Evolutionary conservation across 495 filamentous ascomycete species (phyloP), one percentile per base, ranked within the genome.

Genomic region (Umbilicaria muhlenbergii): DNA sequence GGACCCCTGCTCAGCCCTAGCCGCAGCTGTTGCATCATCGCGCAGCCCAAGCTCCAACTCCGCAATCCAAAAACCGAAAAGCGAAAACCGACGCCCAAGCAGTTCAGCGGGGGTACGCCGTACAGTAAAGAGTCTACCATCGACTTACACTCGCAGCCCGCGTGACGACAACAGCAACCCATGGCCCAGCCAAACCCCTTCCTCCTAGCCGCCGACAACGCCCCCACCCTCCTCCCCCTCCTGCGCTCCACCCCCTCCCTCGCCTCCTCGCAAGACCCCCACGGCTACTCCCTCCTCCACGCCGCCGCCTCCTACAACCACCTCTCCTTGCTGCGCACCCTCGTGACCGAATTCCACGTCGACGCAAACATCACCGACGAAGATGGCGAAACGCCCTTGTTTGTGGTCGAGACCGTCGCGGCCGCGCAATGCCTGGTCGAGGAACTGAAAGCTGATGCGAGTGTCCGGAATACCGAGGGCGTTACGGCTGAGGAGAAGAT

Each of bases 221-320:
- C 78, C 31, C 58, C 70, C 12, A 65, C 67, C 8, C 68, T 91
- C 16, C 62, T 86, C 37, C 62, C 71, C 17, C 73, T 86, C 36
- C 73, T 93, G 38, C 72, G 68, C 38, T 63, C 73, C 34, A 71
- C 86, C 52, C 75, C 81, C 34, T 58, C 71, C 10, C 64, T 83
- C 42, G 85, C 84, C 13, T 69, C 76, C 7, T 54, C 62, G 21
- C 83, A 86, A 54, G 86, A 93, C 58, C 73, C 80, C 46, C 77
- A 86, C 48, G 86, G 86, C 47, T 94, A 98, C 65, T 92, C 88
- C 13, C 73, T 95, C 16, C 64, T 96, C 16, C 91, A 98, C 59
- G 92, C 91, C 17, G 83, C 89, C 6, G 75, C 81, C 28, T 95
- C 88, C 48, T 98, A 98, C 69, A 80, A 77, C 54, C 86, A 94